Evolutionary conservation across 192 early-diverging fungal species (phyloP).

Genomic region (Linnemannia hyalina): DNA sequence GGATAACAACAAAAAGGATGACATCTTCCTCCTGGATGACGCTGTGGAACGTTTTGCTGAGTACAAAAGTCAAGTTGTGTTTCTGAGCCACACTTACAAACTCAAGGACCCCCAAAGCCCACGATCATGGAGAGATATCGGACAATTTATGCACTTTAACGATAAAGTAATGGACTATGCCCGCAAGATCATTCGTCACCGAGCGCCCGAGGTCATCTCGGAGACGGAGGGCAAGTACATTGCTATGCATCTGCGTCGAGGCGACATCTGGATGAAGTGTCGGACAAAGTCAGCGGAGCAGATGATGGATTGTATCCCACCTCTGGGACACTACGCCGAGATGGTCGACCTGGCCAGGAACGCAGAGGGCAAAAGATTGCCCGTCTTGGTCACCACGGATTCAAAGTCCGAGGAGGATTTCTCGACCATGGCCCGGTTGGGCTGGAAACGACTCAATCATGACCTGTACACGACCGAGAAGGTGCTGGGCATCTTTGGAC

Average conservation of each 20-base stretch:
- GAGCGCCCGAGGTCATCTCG: constrained; percentile 32
- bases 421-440: constrained; percentile 33
- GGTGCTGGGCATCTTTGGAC: constrained; percentile 46
- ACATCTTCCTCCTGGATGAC: constrained; percentile 35
- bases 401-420: constrained; percentile 27
- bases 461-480: constrained; percentile 43
- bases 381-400: constrained; percentile 41
- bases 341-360: constrained; percentile 28
- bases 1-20: constrained; percentile 33
- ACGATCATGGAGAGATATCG: constrained; percentile 15
- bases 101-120: constrained; percentile 32
- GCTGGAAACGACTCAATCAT: constrained; percentile 39
- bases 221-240: constrained; percentile 24
- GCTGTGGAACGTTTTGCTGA: constrained; percentile 23
- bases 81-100: constrained; percentile 45
- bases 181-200: constrained; percentile 8
- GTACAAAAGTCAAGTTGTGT: constrained; percentile 13
- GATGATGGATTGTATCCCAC: constrained; percentile 31
- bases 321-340: constrained; percentile 43
- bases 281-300: constrained; percentile 4
- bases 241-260: constrained; percentile 45
- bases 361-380: constrained; percentile 3
- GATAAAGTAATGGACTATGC: constrained; percentile 32
- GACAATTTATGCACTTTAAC: constrained; percentile 21
- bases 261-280: constrained; percentile 53